Base-by-base conservation (phyloP, 2,329 filamentous ascomycete species). In the Didymella segeticola region DNA sequence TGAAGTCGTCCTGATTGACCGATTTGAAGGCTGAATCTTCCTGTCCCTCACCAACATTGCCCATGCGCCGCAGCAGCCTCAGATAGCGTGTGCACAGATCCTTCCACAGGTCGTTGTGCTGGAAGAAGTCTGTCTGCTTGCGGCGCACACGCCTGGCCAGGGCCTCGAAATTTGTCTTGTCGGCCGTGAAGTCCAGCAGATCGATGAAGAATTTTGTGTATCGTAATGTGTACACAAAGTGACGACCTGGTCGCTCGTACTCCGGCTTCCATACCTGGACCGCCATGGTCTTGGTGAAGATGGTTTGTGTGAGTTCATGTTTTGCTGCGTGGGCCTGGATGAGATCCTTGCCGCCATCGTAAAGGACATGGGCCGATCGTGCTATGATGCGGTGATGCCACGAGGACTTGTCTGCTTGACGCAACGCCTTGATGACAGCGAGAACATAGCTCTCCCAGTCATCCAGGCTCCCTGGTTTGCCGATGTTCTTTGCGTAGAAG, bases 261-360 rank as follows among this genome's bases (percentile, higher is more conserved):
- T 96, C 93, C 30, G 93, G 95, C 64, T 93, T 93, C 93, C 93
- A 97, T 4, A 97, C 91, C 68, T 96, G 93, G 73, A 96, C 87
- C 1, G 90, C 88, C 88, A 96, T 96, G 0, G 91, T 96, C 77
- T 96, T 96, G 31, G 93, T 96, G 62, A 96, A 93, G 47, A 96
- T 88, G 34, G 96, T 89, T 47, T 86, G 83, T 43, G 91, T 93
- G 12, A 96, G 84, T 48, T 93, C 90, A 67, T 88, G 84, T 63
- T 92, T 93, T 19, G 89, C 88, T 26, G 83, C 84, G 12, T 82
- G 73, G 5, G 82, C 82, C 10, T 82, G 79, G 61, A 79, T 65
- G n/a, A 81, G 74, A 45, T 80, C 78, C 41, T 79, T 78, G 2
- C 76, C 71, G 33, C 83, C 82, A 52, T 87, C 81, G 61, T 85